Base-by-base conservation (phyloP, 106 monocot genomes). In the Dendrobium chrysotoxum region DNA sequence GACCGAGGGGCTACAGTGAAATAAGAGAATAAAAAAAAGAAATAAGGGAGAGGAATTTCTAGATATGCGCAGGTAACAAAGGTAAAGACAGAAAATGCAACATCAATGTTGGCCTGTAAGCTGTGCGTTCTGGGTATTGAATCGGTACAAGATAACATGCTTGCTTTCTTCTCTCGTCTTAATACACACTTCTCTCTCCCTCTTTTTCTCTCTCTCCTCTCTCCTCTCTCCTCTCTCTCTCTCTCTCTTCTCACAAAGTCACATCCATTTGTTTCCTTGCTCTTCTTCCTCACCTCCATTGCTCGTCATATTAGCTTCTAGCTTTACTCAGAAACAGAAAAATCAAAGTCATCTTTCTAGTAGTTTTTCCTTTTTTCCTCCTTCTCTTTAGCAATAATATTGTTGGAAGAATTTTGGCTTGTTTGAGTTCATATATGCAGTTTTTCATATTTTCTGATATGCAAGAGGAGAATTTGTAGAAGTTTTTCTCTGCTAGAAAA, bases 11-110 rank as follows among this genome's bases (percentile, higher is more conserved):
- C 39, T 40, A 42, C 41, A 74, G 41, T 20, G 41, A 41, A 74
- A 74, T 28, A 74, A 42, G 16, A 40, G 23, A 40, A 21, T 74
- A 74, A 41, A 74, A 46, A 53, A 38, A 58, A 39, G 18, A 40
- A 20, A 53, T 7, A 12, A 55, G 57, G 21, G 53, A 78, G 40
- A 78, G 28, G 84, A 84, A 84, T 79, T 84, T 84, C 75, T 84
- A 74, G 79, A 64, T 79, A 16, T 73, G 79, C 58, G 79, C 72
- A 79, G 40, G 42, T 58, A 84, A 84, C 84, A 84, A 75, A 84
- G 84, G 75, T 79, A 79, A 84, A 57, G 84, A 84, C 84, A 83
- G 78, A 72, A 72, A 72, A 78, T 38, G 84, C 75, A 79, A 78
- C 78, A 78, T 82, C 76, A 82, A 46, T 58, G 65, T 30, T 40